Evolutionary conservation across 306 rosid species (phyloP).

Genomic region (Sophora flavescens): DNA sequence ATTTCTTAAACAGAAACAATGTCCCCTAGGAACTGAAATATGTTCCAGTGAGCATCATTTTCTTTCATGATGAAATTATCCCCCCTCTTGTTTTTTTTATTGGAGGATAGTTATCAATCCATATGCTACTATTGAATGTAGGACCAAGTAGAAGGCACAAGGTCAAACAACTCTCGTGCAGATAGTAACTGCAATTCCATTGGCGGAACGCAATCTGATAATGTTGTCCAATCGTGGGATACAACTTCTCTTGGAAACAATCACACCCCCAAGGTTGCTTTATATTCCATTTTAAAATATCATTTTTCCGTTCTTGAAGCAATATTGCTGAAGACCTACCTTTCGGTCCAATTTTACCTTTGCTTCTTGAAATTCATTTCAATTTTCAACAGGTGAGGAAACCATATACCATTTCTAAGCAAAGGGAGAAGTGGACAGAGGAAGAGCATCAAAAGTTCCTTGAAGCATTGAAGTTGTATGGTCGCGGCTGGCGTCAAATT

Average conservation of each 20-base stretch:
- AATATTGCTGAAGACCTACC: background rate
- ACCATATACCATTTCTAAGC: slow-evolving; percentile 91
- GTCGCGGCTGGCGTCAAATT: slow-evolving; percentile 98
- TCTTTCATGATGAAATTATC: slow-evolving; percentile 46
- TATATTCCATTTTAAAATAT: slow-evolving; percentile 25
- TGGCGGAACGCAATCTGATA: slow-evolving; percentile 54
- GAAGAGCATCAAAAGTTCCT: slow-evolving; percentile 95
- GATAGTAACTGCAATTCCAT: slow-evolving; percentile 48
- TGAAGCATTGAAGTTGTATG: slow-evolving; percentile 93
- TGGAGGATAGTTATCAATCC: slow-evolving; percentile 40
- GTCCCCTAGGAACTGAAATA: slow-evolving; percentile 41
- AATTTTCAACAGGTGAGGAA: slow-evolving; percentile 73
- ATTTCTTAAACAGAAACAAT: slow-evolving; percentile 25
- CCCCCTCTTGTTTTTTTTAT: slow-evolving; percentile 5
- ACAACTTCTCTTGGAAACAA: slow-evolving; percentile 53
- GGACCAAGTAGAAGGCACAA: slow-evolving; percentile 60
- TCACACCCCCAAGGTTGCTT: slow-evolving; percentile 70
- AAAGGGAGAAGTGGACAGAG: slow-evolving; percentile 96
- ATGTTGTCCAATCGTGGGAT: slow-evolving; percentile 45
- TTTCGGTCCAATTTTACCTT: slow-evolving; percentile 20
- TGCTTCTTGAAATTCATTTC: slow-evolving; percentile 10
- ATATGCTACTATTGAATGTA: slow-evolving; percentile 49
- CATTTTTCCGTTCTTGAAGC: background rate
- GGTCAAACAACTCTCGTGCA: slow-evolving; percentile 45
- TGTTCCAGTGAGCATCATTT: slow-evolving; percentile 54